Base-by-base conservation (phyloP, 495 filamentous ascomycete genomes). In the Usnea hakonensis region DNA sequence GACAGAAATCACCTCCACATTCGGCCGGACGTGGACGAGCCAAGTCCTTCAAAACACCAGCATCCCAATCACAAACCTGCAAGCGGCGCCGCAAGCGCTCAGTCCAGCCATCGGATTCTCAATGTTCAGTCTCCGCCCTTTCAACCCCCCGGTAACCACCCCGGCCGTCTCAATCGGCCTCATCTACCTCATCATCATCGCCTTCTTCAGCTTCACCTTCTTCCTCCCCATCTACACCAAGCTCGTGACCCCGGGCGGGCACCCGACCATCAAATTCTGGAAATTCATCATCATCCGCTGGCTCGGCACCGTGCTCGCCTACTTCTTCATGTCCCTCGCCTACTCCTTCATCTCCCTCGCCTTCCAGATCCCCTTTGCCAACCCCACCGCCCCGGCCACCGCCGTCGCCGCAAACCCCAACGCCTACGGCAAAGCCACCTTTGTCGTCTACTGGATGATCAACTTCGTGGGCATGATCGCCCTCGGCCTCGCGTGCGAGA, bases 371-470 rank as follows among this genome's bases (percentile, higher is more conserved):
- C 83, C 85, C 2, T 87, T 89, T 65, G 72, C 66, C 9, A 79
- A 78, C 60, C 61, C 62, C 14, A 70, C 75, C 0, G 79, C 75
- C 1, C 73, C 79, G 16, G 68, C 74, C n/a, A 78, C 75, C 8
- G 61, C 77, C 3, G 67, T 78, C 10, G 76, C 78, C 0, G 67
- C 65, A 32, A 78, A 79, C 46, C 70, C 83, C 0, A 84, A 85
- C 44, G 83, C 80, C 0, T 89, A 87, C 69, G 78, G 79, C 4
- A 70, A 76, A 23, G 85, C 76, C 17, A 85, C 81, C 0, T 89
- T 90, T 58, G 72, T 81, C 0, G 84, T 89, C 0, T 89, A 87
- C 68, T 89, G 86, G 86, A 88, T 89, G 86, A 71, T 88, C 21
- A 90, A 89, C 64, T 89, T 78, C 72, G 73, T 85, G 2, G 86